phyloP scores from a whole-genome alignment of 495 filamentous ascomycete species.

The Cryomyces minteri region DNA sequence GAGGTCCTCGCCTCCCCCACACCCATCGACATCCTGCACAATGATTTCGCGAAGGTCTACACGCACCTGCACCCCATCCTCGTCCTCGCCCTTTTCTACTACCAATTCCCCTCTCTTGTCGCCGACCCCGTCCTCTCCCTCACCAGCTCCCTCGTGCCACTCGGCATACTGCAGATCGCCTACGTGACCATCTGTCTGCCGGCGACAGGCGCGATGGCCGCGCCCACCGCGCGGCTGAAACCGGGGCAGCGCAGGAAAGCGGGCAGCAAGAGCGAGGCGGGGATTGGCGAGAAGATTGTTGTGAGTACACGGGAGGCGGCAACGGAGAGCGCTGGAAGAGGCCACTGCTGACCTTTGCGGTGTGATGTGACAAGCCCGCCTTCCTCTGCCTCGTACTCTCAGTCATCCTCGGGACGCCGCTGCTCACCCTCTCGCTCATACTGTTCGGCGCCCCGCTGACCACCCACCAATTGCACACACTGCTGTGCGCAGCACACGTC shows the following conservation, averaged over 20 bases:
- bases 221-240: slow-evolving; percentile 9
- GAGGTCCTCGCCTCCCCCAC: slow-evolving; percentile 3
- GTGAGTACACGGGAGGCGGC: slow-evolving; percentile 7
- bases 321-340: not conserved
- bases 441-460: slow-evolving; percentile 85
- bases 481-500: slow-evolving; percentile 64
- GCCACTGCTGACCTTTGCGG: slow-evolving; percentile 1
- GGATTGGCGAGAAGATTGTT: slow-evolving; percentile 10
- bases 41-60: slow-evolving; percentile 28
- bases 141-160: slow-evolving; percentile 34
- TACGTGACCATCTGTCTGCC: slow-evolving; percentile 64
- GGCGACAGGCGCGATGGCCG: slow-evolving; percentile 27
- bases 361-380: slow-evolving; percentile 29
- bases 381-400: slow-evolving; percentile 43
- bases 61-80: slow-evolving; percentile 46
- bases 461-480: slow-evolving; percentile 60
- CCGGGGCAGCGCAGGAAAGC: slow-evolving; percentile 15
- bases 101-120: slow-evolving; percentile 50
- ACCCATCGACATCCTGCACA: slow-evolving; percentile 29
- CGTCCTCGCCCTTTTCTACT: slow-evolving; percentile 37
- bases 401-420: slow-evolving; percentile 31
- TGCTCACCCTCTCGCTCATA: slow-evolving; percentile 46
- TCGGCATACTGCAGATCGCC: slow-evolving; percentile 42
- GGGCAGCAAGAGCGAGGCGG: slow-evolving; percentile 7
- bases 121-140: slow-evolving; percentile 52